Percentiles rank a stretch among this genome's conserved stretches.
phyloP scores from a whole-genome alignment of 257 asterid species.

The Nemophila menziesii region DNA sequence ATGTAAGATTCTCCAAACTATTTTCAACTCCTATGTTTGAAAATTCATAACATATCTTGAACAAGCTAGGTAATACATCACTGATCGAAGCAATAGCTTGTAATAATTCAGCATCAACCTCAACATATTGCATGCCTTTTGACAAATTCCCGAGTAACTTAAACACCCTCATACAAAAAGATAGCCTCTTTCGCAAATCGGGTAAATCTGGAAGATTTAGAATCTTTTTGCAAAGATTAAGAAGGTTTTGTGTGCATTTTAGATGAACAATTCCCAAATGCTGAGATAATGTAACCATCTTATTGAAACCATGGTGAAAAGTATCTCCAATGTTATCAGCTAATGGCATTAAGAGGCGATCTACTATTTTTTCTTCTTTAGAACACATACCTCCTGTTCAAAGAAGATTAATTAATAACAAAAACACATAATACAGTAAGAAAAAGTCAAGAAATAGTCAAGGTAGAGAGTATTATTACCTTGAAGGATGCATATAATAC shows the following conservation, averaged over 20 bases:
- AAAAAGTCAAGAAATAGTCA: slow-evolving; percentile 1
- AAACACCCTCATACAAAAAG: slow-evolving; percentile 52
- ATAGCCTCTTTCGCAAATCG: slow-evolving; percentile 52
- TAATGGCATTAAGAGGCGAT: slow-evolving; percentile 40
- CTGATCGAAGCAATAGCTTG: slow-evolving; percentile 56
- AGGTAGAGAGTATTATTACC: too few relatives aligned
- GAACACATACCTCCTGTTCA: slow-evolving; percentile 58
- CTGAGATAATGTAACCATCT: slow-evolving; percentile 37
- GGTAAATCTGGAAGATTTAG: slow-evolving; percentile 31
- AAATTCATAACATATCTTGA: slow-evolving; percentile 49
- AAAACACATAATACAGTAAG: not conserved
- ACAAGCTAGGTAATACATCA: slow-evolving; percentile 45
- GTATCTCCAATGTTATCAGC: slow-evolving; percentile 28
- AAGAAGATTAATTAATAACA: slow-evolving; percentile 5
- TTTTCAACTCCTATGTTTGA: slow-evolving; percentile 46
- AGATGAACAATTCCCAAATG: slow-evolving; percentile 83
- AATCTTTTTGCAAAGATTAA: slow-evolving; percentile 44
- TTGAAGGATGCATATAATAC: slow-evolving; percentile 54
- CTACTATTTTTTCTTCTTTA: slow-evolving; percentile 57
- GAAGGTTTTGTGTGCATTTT: slow-evolving; percentile 58
- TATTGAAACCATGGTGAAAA: slow-evolving; percentile 29
- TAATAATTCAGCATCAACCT: slow-evolving; percentile 45
- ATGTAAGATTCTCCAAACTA: slow-evolving; percentile 54
- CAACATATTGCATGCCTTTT: slow-evolving; percentile 39
- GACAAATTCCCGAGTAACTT: slow-evolving; percentile 56